Base-by-base conservation (phyloP, 352 stramenopile species). In the Globisporangium parvum region DNA sequence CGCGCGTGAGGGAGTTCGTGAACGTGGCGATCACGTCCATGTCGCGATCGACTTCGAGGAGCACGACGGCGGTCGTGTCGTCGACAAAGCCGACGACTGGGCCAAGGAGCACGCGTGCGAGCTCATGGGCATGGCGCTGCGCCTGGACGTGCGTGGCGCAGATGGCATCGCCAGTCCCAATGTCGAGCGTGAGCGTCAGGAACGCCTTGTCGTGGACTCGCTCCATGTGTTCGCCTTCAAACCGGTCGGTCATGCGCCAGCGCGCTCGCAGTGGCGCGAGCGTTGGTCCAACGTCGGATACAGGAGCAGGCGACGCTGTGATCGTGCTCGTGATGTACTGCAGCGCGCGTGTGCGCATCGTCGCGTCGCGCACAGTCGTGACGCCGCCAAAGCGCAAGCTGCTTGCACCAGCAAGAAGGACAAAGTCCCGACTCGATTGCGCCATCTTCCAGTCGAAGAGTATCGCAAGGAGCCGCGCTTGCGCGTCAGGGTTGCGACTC, bases 381-480 rank as follows among this genome's bases (percentile, higher is more conserved):
- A 51, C 71, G 11, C 70, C 66, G 33, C 68, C 62, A 31, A 70
- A 82, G 0, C 67, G 59, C 0, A 71, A 60, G 20, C 65, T 59
- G 14, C 41, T 57, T 3, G 72, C 68, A 2, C 80, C 78, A 31
- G 63, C 59, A 3, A 91, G 55, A 11, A 88, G 33, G 10, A 83
- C 18, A 45, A 77, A 75, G 10, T 85, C 39, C 0, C 78, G 70
- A 2, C 59, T 73, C 23, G 70, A 59, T 18, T 72, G 65, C 44
- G 81, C 64, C 17, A 91, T 49, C 41, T 87, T 88, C 80, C 80
- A 91, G n/a, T 88, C 76, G 35, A 88, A 88, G 5, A 91, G 45
- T 11, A 81, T 33, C 1, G 57, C 65, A 4, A 91, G 54, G 5
- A 91, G 53, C 1, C 78, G 70, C 47, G 69, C 51, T 37, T 87